phyloP scores from a whole-genome alignment of 345 rosid genomes.

The Lagerstroemia speciosa region DNA sequence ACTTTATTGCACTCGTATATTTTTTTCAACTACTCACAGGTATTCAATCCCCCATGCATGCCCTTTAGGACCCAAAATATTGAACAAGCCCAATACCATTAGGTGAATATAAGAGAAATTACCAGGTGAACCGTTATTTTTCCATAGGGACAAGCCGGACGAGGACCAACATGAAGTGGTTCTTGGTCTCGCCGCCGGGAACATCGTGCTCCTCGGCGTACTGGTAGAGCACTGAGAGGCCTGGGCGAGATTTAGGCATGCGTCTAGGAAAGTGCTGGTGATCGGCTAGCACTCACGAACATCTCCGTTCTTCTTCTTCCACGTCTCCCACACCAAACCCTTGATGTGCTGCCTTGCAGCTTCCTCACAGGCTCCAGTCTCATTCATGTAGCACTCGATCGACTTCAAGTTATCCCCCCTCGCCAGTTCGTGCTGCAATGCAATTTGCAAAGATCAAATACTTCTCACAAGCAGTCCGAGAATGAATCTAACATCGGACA shows the following conservation, averaged over 20 bases:
- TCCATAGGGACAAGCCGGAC: neutral
- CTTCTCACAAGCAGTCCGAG: too few species aligned
- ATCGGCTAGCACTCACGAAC: neutral
- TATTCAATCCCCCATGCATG: too few species aligned
- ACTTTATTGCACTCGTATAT: too few species aligned
- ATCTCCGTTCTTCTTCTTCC: constrained; percentile 15
- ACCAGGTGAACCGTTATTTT: too few species aligned
- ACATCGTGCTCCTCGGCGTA: constrained; percentile 14
- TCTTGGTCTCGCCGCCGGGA: constrained; percentile 3
- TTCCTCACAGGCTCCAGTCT: constrained; percentile 9
- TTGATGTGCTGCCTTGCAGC: constrained; percentile 9
- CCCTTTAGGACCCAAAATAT: too few species aligned
- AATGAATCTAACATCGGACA: too few species aligned
- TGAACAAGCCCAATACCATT: too few species aligned
- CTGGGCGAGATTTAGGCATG: constrained; percentile 8
- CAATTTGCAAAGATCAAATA: too few species aligned
- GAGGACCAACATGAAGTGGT: neutral
- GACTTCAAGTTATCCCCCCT: constrained; percentile 19
- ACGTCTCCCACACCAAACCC: constrained; percentile 6
- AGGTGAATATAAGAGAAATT: too few species aligned
- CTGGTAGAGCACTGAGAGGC: constrained; percentile 10
- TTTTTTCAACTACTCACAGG: too few species aligned
- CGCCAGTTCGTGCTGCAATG: constrained; percentile 8
- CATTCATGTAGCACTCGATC: constrained; percentile 19
- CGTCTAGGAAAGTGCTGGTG: neutral